A percentile compares a stretch with the other conserved stretches of the same genome.
Conservation (phyloP, 805 yeast species). For the Starmerella riodocensis region DNA sequence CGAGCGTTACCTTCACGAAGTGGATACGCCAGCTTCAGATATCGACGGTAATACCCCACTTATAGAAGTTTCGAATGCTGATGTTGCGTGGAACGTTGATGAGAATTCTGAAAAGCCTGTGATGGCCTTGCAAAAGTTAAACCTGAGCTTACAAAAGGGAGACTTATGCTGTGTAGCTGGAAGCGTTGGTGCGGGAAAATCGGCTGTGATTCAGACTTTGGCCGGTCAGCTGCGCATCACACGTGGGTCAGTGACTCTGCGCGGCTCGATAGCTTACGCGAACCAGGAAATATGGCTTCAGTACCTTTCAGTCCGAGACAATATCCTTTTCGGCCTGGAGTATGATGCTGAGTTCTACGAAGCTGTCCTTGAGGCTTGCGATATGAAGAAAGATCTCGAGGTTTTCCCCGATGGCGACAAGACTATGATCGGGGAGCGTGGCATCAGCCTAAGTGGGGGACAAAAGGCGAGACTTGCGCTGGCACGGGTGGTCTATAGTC, state of each 20-base stretch:
- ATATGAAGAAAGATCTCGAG: conserved; percentile 57
- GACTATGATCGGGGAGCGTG: conserved; percentile 83
- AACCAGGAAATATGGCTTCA: conserved; percentile 89
- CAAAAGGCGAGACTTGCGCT: conserved; percentile 84
- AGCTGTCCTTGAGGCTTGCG: conserved; percentile 47
- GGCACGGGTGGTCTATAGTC: conserved; percentile 83
- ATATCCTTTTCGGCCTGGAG: conserved; percentile 62
- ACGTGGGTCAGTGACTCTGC: conserved; percentile 50
- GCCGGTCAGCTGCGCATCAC: conserved; percentile 65
- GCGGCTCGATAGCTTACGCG: conserved; percentile 67
- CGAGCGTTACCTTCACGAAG: conserved; percentile 7
- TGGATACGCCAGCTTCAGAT: not conserved
- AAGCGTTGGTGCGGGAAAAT: conserved; percentile 80
- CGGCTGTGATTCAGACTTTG: conserved; percentile 64
- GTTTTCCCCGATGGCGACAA: conserved; percentile 71
- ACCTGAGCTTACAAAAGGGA: conserved; percentile 55
- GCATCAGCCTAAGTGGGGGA: conserved; percentile 89
- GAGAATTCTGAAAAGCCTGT: not conserved
- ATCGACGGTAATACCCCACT: conserved; percentile 5
- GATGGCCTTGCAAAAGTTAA: conserved; percentile 50
- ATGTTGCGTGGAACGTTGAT: conserved; percentile 12
- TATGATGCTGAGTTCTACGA: conserved; percentile 66
- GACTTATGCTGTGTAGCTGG: conserved; percentile 79
- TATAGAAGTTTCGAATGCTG: conserved; percentile 7
- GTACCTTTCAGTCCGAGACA: conserved; percentile 78